Conservation (phyloP, 2,329 filamentous ascomycete genomes). For the Fulvia fulva region DNA sequence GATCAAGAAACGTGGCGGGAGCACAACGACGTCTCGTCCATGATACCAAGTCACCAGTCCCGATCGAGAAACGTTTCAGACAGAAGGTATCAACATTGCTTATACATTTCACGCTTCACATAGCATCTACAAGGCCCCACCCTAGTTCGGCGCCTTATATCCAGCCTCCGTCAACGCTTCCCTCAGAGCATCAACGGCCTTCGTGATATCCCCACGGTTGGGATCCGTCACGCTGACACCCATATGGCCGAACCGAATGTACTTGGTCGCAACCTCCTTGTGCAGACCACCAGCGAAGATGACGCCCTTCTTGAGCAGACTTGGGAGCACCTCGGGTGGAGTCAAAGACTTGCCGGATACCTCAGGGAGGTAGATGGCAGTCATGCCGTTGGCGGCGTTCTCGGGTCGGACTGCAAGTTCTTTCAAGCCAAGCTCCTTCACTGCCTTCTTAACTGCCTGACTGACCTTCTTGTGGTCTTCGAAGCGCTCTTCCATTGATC, state of each 20-base stretch:
- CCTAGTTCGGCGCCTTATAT: conserved; percentile 41
- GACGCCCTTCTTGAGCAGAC: conserved; percentile 78
- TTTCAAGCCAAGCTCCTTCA: conserved; percentile 76
- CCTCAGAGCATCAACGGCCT: conserved; percentile 74
- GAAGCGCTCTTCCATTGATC: conserved; percentile 77
- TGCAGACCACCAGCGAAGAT: conserved; percentile 94
- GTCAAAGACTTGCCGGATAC: conserved; percentile 52
- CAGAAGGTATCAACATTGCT: neutral
- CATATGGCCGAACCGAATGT: conserved; percentile 97
- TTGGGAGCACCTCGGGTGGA: conserved; percentile 78
- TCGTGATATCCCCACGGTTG: conserved; percentile 74
- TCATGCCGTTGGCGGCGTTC: conserved; percentile 96
- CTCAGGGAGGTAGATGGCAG: conserved; percentile 91
- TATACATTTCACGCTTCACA: neutral
- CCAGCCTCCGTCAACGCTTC: conserved; percentile 71
- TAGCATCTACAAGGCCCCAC: neutral
- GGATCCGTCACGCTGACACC: conserved; percentile 86
- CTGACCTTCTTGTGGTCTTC: conserved; percentile 74
- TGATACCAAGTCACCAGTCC: too few species aligned
- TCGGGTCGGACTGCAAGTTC: conserved; percentile 81
- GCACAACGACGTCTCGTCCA: too few species aligned
- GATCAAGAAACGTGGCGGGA: too few species aligned
- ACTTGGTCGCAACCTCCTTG: conserved; percentile 89
- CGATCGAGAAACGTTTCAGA: neutral
- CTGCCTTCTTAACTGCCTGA: conserved; percentile 78